Evolutionary conservation across 768 basidiomycete genomes (phyloP).

Genomic region (Leucosporidium yakuticum): DNA sequence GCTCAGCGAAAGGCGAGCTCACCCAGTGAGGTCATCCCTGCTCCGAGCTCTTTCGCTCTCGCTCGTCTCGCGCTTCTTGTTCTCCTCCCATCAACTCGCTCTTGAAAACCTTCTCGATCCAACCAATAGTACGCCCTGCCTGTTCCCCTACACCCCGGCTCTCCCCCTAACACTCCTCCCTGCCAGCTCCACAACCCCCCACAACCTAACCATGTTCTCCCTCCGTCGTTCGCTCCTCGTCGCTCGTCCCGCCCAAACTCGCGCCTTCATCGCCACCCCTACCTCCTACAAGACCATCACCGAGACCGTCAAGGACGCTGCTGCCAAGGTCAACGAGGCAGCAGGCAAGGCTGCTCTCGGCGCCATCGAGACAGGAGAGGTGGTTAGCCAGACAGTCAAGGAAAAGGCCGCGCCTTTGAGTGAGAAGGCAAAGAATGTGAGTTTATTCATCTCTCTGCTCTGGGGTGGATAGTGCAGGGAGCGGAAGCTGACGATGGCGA

Average conservation of each 20-base stretch:
- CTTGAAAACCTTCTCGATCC: neutral
- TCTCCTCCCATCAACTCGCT: neutral
- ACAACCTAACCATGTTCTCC: slow-evolving; percentile 1
- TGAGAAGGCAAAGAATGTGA: slow-evolving; percentile 1
- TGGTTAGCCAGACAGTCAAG: neutral
- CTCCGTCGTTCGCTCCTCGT: slow-evolving; percentile 23
- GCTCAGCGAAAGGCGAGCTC: neutral
- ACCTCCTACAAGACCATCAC: slow-evolving; percentile 43
- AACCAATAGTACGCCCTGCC: neutral
- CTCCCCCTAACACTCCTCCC: neutral
- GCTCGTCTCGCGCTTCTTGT: neutral
- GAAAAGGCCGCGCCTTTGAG: neutral
- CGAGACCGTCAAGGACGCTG: slow-evolving; percentile 47
- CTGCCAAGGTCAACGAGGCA: slow-evolving; percentile 42
- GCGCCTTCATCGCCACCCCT: slow-evolving; percentile 43
- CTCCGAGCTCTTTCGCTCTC: neutral
- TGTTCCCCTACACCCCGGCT: no score
- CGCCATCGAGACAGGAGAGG: neutral
- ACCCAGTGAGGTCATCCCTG: neutral
- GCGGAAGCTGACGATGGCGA: no score
- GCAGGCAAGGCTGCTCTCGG: slow-evolving; percentile 2
- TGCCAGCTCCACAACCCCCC: neutral
- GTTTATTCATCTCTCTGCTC: neutral
- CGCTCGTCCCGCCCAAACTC: slow-evolving; percentile 31
- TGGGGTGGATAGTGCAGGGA: no score